Percentiles rank a stretch among this genome's conserved stretches.
These are phyloP conservation scores for Calonectria henricotiae DNA, from an alignment of 2,329 filamentous ascomycete species.

Conservation along the genomic window DNA sequence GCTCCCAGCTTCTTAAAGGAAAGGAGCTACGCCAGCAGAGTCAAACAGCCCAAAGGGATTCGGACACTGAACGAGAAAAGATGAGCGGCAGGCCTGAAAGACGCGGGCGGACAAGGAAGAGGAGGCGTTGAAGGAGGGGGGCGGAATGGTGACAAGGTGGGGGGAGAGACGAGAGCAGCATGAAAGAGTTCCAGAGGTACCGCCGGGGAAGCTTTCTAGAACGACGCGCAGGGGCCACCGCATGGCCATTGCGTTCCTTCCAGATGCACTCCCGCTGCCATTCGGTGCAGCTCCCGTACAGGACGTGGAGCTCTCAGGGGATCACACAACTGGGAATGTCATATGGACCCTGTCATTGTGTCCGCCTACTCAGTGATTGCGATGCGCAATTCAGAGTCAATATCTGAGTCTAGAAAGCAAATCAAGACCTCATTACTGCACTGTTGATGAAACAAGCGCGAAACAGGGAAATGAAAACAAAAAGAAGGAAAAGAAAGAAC, in stretches of 20 bases:
- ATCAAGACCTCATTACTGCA: slow-evolving; percentile 2
- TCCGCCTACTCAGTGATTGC: slow-evolving; percentile 10
- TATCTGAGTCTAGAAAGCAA: slow-evolving; percentile 7
- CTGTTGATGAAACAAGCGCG: slow-evolving; percentile 17
- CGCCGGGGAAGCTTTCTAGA: slow-evolving; percentile 55
- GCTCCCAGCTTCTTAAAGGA: slow-evolving; percentile 2
- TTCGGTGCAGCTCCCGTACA: slow-evolving; percentile 54
- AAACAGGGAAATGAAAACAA: neutral
- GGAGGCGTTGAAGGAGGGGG: slow-evolving; percentile 34
- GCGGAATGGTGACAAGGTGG: slow-evolving; percentile 35
- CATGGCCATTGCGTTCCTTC: slow-evolving; percentile 46
- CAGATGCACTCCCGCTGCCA: slow-evolving; percentile 48
- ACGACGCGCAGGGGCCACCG: slow-evolving; percentile 47
- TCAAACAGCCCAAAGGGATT: slow-evolving; percentile 8
- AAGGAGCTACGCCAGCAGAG: slow-evolving; percentile 1
- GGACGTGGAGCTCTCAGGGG: slow-evolving; percentile 14
- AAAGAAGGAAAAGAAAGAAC: neutral
- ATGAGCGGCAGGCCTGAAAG: slow-evolving; percentile 35
- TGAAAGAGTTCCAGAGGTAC: slow-evolving; percentile 44
- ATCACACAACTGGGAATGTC: neutral
- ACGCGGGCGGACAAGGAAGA: slow-evolving; percentile 30
- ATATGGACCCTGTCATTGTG: neutral
- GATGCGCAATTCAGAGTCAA: slow-evolving; percentile 6
- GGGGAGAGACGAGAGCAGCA: slow-evolving; percentile 37
- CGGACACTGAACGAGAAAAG: slow-evolving; percentile 27